Conservation (phyloP, 495 filamentous ascomycete species). For the Talaromyces borbonicus region DNA sequence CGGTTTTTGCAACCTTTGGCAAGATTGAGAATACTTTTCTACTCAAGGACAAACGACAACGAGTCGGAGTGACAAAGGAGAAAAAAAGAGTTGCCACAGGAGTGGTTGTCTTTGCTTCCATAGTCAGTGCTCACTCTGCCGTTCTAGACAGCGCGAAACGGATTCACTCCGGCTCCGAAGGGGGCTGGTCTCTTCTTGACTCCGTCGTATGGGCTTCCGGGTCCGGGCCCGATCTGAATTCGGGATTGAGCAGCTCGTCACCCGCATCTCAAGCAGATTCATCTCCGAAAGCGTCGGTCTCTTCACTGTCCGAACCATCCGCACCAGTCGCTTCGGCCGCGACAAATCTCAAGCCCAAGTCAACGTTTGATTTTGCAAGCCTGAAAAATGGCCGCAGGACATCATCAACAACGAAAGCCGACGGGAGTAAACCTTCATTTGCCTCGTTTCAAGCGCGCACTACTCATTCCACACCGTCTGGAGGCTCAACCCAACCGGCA, state of each 20-base stretch:
- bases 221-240: constrained; percentile 36
- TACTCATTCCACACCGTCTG: constrained; percentile 14
- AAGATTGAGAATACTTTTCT: constrained; percentile 44
- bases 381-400: constrained; percentile 13
- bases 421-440: constrained; percentile 39
- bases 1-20: constrained; percentile 45
- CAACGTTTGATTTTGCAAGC: constrained; percentile 29
- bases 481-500: constrained; percentile 22
- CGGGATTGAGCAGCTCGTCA: neutral
- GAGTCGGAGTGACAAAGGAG: constrained; percentile 39
- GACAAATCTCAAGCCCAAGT: constrained; percentile 12
- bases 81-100: constrained; percentile 45
- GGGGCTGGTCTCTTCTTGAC: constrained; percentile 38
- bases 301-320: constrained; percentile 11
- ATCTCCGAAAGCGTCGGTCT: neutral
- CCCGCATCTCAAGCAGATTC: neutral
- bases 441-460: constrained; percentile 35
- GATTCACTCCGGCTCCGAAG: constrained; percentile 15
- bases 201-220: constrained; percentile 49
- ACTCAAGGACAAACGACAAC: constrained; percentile 45
- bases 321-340: constrained; percentile 9
- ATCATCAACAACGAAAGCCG: constrained; percentile 12
- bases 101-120: constrained; percentile 46
- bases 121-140: constrained; percentile 51
- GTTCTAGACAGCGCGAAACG: constrained; percentile 44